Percentiles rank a stretch among this genome's conserved stretches.
Conservation (phyloP, 257 asterid species). For the Penstemon eatonii region DNA sequence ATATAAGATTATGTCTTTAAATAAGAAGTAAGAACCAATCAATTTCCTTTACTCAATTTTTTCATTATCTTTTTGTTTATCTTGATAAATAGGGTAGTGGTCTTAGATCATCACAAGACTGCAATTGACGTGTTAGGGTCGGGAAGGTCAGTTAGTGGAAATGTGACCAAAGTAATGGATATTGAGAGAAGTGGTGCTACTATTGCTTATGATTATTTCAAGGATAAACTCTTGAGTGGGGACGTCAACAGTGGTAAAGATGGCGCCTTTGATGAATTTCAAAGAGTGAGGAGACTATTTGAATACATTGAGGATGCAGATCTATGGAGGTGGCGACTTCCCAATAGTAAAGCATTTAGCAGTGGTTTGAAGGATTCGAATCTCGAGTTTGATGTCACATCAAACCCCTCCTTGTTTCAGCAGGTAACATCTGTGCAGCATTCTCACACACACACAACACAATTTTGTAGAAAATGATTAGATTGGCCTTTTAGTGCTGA, state of each 20-base stretch:
- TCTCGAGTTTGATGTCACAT: slow-evolving; percentile 63
- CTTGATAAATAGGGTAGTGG: slow-evolving; percentile 55
- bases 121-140: slow-evolving; percentile 67
- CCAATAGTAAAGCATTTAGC: slow-evolving; percentile 81
- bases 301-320: slow-evolving; percentile 89
- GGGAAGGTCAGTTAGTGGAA: slow-evolving; percentile 49
- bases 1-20: not conserved
- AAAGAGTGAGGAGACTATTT: slow-evolving; percentile 57
- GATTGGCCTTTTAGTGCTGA: slow-evolving; percentile 4
- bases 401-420: slow-evolving; percentile 72
- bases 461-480: slow-evolving; percentile 4
- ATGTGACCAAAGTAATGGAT: slow-evolving; percentile 69
- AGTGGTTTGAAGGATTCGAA: slow-evolving; percentile 81
- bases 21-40: slow-evolving; percentile 4
- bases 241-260: slow-evolving; percentile 26
- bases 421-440: slow-evolving; percentile 50
- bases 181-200: slow-evolving; percentile 94
- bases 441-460: not conserved
- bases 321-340: slow-evolving; percentile 90
- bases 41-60: not conserved
- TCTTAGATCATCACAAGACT: slow-evolving; percentile 93
- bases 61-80: slow-evolving; percentile 8
- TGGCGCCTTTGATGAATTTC: slow-evolving; percentile 42
- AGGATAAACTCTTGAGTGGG: slow-evolving; percentile 53
- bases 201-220: slow-evolving; percentile 87